Conservation (phyloP, 352 stramenopile genomes). For the Peronospora belbahrii region DNA sequence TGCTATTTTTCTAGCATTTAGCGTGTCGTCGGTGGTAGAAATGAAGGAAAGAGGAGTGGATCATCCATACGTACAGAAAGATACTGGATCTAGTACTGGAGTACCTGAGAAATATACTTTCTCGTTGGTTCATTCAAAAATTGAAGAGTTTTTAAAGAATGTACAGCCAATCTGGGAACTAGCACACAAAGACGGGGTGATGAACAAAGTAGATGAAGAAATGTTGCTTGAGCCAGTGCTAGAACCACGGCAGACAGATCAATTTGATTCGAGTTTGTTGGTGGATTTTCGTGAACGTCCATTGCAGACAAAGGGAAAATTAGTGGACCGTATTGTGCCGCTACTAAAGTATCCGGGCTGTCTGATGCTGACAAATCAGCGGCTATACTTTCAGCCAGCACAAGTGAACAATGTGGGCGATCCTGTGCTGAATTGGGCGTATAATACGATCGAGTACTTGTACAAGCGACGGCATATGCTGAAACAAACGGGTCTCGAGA, state of each 20-base stretch:
- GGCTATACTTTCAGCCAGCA: slow-evolving; percentile 87
- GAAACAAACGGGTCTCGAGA: slow-evolving; percentile 81
- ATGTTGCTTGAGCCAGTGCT: slow-evolving; percentile 68
- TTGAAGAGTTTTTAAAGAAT: slow-evolving; percentile 71
- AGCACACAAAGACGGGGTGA: slow-evolving; percentile 48
- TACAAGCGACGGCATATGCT: slow-evolving; percentile 89
- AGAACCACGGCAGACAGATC: slow-evolving; percentile 48
- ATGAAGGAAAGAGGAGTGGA: slow-evolving; percentile 85
- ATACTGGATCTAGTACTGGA: slow-evolving; percentile 7
- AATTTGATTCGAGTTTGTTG: slow-evolving; percentile 85
- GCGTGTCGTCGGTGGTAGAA: slow-evolving; percentile 50
- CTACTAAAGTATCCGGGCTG: slow-evolving; percentile 88
- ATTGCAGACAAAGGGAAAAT: slow-evolving; percentile 57
- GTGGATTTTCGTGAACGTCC: slow-evolving; percentile 87
- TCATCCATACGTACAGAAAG: slow-evolving; percentile 67
- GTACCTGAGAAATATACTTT: slow-evolving; percentile 68
- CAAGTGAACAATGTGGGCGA: slow-evolving; percentile 90
- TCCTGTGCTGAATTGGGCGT: slow-evolving; percentile 77
- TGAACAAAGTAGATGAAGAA: slow-evolving; percentile 86
- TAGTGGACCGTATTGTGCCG: slow-evolving; percentile 86
- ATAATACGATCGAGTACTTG: slow-evolving; percentile 66
- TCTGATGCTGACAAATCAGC: slow-evolving; percentile 87
- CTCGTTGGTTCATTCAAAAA: slow-evolving; percentile 71
- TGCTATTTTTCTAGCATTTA: slow-evolving; percentile 63
- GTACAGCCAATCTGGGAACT: slow-evolving; percentile 64